A percentile compares a stretch with the other conserved stretches of the same genome.
These are phyloP conservation scores for Pseudoneurospora amorphoporcata DNA, from an alignment of 495 filamentous ascomycete genomes.

Conservation along the genomic window DNA sequence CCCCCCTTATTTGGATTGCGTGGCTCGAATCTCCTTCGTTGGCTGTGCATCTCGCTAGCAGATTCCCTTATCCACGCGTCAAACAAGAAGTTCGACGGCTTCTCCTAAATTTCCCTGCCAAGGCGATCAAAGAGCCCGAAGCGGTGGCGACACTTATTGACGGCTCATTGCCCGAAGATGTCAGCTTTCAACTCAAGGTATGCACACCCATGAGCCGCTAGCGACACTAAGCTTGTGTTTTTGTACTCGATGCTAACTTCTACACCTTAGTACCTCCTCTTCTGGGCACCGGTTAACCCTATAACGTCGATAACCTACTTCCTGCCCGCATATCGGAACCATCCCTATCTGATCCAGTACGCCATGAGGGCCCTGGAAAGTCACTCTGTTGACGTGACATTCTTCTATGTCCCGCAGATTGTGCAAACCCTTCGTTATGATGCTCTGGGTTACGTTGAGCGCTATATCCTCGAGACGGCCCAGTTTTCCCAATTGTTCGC, in stretches of 20 bases:
- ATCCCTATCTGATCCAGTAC: conserved; percentile 92
- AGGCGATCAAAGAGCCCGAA: conserved; percentile 66
- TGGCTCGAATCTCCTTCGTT: conserved; percentile 77
- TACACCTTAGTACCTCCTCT: conserved; percentile 66
- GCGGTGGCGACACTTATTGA: conserved; percentile 76
- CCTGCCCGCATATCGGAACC: conserved; percentile 82
- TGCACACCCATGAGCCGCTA: conserved; percentile 1
- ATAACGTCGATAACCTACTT: conserved; percentile 89
- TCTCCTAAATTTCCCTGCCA: conserved; percentile 71
- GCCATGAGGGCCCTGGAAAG: conserved; percentile 91
- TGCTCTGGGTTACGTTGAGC: conserved; percentile 84
- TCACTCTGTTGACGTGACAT: conserved; percentile 90
- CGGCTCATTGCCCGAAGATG: conserved; percentile 60
- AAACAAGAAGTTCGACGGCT: conserved; percentile 65
- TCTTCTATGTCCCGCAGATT: conserved; percentile 98
- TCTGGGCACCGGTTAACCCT: conserved; percentile 90
- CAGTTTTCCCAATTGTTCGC: conserved; percentile 94
- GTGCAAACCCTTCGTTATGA: conserved; percentile 96
- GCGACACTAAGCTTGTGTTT: background rate
- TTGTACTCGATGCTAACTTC: conserved; percentile 25
- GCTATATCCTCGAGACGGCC: conserved; percentile 92
- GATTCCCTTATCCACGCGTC: conserved; percentile 68
- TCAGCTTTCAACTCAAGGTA: conserved; percentile 78
- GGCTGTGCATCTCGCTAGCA: conserved; percentile 67
- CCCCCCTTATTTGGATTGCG: conserved; percentile 61